Base-by-base conservation (phyloP, 169 alveolate species). In the Cryptosporidium andersoni region DNA sequence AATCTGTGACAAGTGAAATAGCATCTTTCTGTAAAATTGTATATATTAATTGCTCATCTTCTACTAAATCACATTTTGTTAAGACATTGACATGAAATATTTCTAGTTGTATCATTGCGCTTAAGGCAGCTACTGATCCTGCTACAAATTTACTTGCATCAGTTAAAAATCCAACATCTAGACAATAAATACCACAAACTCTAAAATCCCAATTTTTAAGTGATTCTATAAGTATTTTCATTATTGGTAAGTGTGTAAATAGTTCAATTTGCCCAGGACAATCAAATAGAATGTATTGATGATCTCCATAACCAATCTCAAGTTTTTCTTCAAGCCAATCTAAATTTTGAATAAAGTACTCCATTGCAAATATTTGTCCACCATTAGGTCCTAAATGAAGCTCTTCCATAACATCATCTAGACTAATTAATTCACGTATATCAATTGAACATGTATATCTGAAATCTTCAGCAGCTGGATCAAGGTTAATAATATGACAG, bases 251-350 rank as follows among this genome's bases (percentile, higher is more conserved):
- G 91, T 97, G 99, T 34, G 98, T 93, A 89, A 96, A 97, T 68
- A 97, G 89, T 89, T 97, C 99, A 25, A 97, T 96, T 89, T 97
- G 97, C 47, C 99, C 99, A 1, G 99, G 99, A 49, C 99, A 96
- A 81, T 97, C 99, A 89, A 97, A 95, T 39, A 97, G 85, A 49
- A 96, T 92, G 80, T 96, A 97, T 58, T 94, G 94, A 88, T 97
- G 98, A 81, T 96, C 98, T 12, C 96, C 97, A 56, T 95, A 95
- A 64, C 91, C 91, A 36, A 94, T 94, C 60, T 95, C 93, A 39
- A 97, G 90, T 88, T 95, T 95, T n/a, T 97, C 98, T 67, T 94
- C 91, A 47, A 97, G 92, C 97, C 98, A 95, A 65, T 95, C 97
- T 51, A 95, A 81, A 90, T 96, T 93, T 60, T 95, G 96, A 45